Conservation (phyloP, 768 basidiomycete species). For the Pisolithus tinctorius region DNA sequence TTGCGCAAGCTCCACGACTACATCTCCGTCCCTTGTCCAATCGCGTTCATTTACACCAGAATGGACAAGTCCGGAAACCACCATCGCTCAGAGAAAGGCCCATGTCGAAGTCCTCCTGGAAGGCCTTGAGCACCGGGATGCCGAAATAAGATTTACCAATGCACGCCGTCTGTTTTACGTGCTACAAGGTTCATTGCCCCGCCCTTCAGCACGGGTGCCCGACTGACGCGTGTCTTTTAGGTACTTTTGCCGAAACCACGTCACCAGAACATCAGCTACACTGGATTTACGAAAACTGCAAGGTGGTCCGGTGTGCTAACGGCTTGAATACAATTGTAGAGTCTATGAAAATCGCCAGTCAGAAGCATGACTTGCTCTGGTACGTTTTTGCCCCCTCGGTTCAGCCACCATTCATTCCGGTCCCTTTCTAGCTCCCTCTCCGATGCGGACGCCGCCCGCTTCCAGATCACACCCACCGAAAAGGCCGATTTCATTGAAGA, state of each 20-base stretch:
- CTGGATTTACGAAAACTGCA: conserved; percentile 93
- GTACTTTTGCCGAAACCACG: conserved; percentile 84
- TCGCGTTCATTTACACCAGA: conserved; percentile 35
- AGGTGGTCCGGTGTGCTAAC: conserved; percentile 75
- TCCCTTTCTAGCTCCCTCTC: conserved; percentile 52
- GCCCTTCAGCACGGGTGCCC: background rate
- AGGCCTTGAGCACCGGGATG: conserved; percentile 79
- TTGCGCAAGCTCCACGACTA: background rate
- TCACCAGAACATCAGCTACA: conserved; percentile 93
- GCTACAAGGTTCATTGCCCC: conserved; percentile 62
- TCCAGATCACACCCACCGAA: conserved; percentile 64
- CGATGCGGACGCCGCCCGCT: conserved; percentile 65
- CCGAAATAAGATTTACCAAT: conserved; percentile 79
- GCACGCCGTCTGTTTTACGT: conserved; percentile 86
- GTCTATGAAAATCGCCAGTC: conserved; percentile 84
- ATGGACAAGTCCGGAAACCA: conserved; percentile 63
- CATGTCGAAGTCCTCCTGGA: conserved; percentile 80
- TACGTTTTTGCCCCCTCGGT: conserved; percentile 22
- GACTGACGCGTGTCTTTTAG: conserved; percentile 32
- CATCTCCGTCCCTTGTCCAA: background rate
- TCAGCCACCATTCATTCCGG: conserved; percentile 2
- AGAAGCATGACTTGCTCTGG: conserved; percentile 83
- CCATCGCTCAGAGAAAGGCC: conserved; percentile 53
- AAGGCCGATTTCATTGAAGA: conserved; percentile 81
- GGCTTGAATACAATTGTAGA: conserved; percentile 78